Conservation (phyloP, 2,329 filamentous ascomycete species). For the Thielaviopsis ethacetica region DNA sequence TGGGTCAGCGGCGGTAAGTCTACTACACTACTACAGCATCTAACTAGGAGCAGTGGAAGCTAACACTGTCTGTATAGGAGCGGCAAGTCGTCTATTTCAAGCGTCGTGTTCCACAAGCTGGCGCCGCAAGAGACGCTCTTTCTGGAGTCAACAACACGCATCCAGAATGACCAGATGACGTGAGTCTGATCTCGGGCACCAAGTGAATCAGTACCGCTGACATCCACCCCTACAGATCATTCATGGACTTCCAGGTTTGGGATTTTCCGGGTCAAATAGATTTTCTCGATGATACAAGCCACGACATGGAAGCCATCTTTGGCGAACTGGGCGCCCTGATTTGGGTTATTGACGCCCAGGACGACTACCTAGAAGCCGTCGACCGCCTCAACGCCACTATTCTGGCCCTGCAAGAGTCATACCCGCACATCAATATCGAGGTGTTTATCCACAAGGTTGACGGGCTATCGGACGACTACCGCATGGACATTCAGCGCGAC, state of each 20-base stretch:
- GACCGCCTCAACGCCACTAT: constrained; percentile 77
- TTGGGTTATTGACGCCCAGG: constrained; percentile 97
- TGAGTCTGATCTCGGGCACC: constrained; percentile 29
- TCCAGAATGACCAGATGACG: constrained; percentile 93
- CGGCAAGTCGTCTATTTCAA: constrained; percentile 95
- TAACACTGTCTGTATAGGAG: constrained; percentile 46
- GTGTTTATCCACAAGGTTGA: constrained; percentile 99
- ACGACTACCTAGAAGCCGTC: constrained; percentile 90
- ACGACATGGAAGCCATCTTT: constrained; percentile 88
- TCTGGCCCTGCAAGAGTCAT: constrained; percentile 62
- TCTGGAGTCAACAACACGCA: constrained; percentile 82
- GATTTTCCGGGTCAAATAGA: constrained; percentile 93
- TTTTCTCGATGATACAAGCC: constrained; percentile 69
- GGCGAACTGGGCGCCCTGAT: constrained; percentile 86
- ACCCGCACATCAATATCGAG: constrained; percentile 89
- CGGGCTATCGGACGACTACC: constrained; percentile 91
- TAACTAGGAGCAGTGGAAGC: too few species aligned
- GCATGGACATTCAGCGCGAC: constrained; percentile 88
- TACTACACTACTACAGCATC: not conserved
- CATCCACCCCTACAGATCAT: constrained; percentile 45
- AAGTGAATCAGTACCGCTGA: constrained; percentile 13
- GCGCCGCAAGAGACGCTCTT: constrained; percentile 92
- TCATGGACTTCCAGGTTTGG: constrained; percentile 99
- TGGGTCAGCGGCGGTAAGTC: constrained; percentile 81
- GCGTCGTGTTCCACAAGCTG: constrained; percentile 97